A percentile compares a stretch with the other conserved stretches of the same genome.
phyloP scores from a whole-genome alignment of 1,284 basidiomycete genomes.

The Hemileia vastatrix region DNA sequence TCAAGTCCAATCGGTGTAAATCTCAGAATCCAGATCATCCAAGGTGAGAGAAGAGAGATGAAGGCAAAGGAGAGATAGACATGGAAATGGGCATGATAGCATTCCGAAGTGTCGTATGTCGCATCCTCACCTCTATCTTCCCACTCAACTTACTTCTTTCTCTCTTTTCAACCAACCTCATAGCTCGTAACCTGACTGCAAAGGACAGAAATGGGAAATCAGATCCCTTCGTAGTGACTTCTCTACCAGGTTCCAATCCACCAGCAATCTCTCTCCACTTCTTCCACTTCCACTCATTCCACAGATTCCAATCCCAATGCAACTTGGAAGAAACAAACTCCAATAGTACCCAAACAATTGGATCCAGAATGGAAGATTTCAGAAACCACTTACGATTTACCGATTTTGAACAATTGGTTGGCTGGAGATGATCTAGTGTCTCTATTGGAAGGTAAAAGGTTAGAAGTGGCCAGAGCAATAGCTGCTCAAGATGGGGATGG shows the following conservation, averaged over 20 bases:
- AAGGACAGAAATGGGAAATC: constrained; percentile 39
- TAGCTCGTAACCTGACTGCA: constrained; percentile 29
- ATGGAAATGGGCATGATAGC: too few relatives aligned
- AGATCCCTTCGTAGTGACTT: constrained; percentile 37
- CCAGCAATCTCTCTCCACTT: constrained; percentile 7
- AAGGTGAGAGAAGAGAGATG: too few relatives aligned
- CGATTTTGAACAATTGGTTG: constrained; percentile 32
- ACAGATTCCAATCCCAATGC: background rate
- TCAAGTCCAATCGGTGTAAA: too few relatives aligned
- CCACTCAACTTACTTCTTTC: background rate
- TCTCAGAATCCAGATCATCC: too few relatives aligned
- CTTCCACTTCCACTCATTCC: background rate
- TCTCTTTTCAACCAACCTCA: background rate
- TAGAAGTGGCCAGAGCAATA: background rate
- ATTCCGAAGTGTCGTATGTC: too few relatives aligned
- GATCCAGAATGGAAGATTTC: constrained; percentile 33
- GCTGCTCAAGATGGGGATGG: background rate
- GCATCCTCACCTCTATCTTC: too few relatives aligned
- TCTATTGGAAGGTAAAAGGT: background rate
- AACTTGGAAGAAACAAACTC: constrained; percentile 21
- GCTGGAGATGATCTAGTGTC: background rate
- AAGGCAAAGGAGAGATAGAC: too few relatives aligned
- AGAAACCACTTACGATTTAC: constrained; percentile 35
- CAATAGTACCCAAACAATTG: constrained; percentile 33
- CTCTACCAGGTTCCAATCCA: constrained; percentile 10